phyloP scores from a whole-genome alignment of 805 yeast genomes.

The Ogataea methanolica region DNA sequence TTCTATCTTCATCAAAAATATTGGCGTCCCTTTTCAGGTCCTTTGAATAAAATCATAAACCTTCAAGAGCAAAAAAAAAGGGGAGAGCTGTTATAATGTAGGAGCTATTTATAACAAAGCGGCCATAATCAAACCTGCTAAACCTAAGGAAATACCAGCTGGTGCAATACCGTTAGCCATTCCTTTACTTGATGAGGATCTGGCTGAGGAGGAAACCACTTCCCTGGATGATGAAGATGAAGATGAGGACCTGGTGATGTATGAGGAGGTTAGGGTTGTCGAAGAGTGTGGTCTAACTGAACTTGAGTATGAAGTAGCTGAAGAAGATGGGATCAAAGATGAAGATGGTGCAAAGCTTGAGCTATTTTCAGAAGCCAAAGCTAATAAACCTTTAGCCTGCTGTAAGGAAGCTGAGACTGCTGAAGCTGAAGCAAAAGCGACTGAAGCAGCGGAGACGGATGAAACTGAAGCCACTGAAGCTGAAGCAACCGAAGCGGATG shows the following conservation, averaged over 20 bases:
- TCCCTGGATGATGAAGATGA: conserved; percentile 12
- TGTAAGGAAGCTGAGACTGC: conserved; percentile 14
- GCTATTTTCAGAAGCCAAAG: conserved; percentile 29
- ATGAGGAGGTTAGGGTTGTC: conserved; percentile 6
- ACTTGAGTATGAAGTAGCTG: conserved; percentile 11
- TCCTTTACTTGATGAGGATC: conserved; percentile 30
- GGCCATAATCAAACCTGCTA: conserved; percentile 34
- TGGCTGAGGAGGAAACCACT: conserved; percentile 13
- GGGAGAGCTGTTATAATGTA: neutral
- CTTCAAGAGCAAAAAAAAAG: neutral
- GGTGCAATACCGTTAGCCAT: conserved; percentile 28
- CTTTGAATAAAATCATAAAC: too few relatives aligned
- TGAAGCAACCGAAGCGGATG: conserved; percentile 7
- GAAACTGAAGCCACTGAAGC: conserved; percentile 5
- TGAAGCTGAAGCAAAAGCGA: conserved; percentile 15
- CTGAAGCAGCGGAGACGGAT: conserved; percentile 6
- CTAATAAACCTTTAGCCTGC: conserved; percentile 35
- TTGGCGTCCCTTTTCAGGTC: too few relatives aligned
- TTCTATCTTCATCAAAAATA: too few relatives aligned
- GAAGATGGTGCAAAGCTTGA: conserved; percentile 27
- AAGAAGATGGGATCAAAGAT: neutral
- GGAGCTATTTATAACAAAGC: conserved; percentile 27
- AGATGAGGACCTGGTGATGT: conserved; percentile 5
- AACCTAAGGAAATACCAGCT: conserved; percentile 29
- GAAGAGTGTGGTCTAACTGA: conserved; percentile 11